phyloP scores from a whole-genome alignment of 371 early-diverging fungal genomes.

The Mucor saturninus region DNA sequence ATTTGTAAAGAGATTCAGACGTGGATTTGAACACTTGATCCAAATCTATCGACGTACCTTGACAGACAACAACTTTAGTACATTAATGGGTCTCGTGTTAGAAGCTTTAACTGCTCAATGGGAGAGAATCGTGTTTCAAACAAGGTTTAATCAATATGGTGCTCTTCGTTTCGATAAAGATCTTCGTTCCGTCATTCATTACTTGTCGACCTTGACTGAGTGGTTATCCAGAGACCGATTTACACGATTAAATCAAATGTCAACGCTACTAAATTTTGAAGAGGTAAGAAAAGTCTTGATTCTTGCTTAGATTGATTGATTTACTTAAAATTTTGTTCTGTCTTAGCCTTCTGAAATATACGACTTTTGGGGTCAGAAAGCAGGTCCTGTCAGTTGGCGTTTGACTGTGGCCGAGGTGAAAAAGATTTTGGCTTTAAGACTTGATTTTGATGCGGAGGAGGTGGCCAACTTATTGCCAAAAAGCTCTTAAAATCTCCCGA shows the following conservation, averaged over 20 bases:
- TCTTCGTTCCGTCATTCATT: slow-evolving; percentile 73
- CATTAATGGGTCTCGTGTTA: slow-evolving; percentile 63
- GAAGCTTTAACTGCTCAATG: slow-evolving; percentile 77
- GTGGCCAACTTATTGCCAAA: slow-evolving; percentile 26
- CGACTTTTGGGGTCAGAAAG: slow-evolving; percentile 74
- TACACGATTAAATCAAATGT: slow-evolving; percentile 80
- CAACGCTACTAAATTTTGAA: slow-evolving; percentile 82
- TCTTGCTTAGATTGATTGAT: too few species aligned
- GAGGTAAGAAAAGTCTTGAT: slow-evolving; percentile 34
- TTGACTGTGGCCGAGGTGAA: slow-evolving; percentile 68
- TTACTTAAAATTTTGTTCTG: not conserved
- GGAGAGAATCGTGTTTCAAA: slow-evolving; percentile 85
- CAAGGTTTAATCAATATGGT: slow-evolving; percentile 87
- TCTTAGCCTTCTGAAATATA: slow-evolving; percentile 67
- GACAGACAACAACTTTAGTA: slow-evolving; percentile 72
- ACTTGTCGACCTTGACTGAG: slow-evolving; percentile 67
- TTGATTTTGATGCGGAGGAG: slow-evolving; percentile 35
- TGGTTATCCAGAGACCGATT: slow-evolving; percentile 77
- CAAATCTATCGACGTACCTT: slow-evolving; percentile 48
- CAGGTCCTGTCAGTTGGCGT: slow-evolving; percentile 68
- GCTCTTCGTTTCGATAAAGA: slow-evolving; percentile 90
- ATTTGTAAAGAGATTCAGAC: slow-evolving; percentile 78
- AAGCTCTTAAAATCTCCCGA: not conserved
- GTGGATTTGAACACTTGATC: slow-evolving; percentile 66
- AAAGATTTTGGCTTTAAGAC: slow-evolving; percentile 53